Evolutionary conservation across 2,329 filamentous ascomycete genomes (phyloP).

Genomic region (Alternaria triticimaculans): DNA sequence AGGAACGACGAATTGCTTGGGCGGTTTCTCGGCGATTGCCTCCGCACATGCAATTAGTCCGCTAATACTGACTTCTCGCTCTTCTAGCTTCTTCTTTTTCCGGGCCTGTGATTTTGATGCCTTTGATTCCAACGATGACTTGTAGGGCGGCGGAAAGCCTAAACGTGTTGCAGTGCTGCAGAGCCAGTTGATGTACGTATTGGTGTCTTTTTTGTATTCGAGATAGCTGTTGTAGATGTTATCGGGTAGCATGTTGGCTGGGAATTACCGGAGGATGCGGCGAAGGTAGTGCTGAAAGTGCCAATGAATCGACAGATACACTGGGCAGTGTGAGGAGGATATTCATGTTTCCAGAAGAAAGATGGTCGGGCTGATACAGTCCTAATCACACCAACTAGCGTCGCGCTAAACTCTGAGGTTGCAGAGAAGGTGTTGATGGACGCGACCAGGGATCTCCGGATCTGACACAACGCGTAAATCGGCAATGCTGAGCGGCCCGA

Average conservation of each 20-base stretch:
- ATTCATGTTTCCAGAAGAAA: too few relatives aligned
- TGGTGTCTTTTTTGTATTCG: not conserved
- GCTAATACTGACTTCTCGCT: not conserved
- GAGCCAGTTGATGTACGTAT: not conserved
- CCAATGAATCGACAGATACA: too few relatives aligned
- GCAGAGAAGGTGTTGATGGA: not conserved
- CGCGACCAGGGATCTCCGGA: not conserved
- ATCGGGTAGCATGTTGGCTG: not conserved
- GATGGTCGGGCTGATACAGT: not conserved
- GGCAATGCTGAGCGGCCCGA: not conserved
- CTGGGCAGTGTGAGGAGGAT: too few relatives aligned
- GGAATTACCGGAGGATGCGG: too few relatives aligned
- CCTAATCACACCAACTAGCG: not conserved
- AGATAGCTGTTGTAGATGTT: not conserved
- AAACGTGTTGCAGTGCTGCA: not conserved
- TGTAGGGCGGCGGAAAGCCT: not conserved
- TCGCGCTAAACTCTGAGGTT: not conserved
- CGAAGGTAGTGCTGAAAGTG: too few relatives aligned
- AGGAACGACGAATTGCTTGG: not conserved
- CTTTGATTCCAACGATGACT: not conserved
- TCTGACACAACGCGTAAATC: not conserved
- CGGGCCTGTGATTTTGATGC: not conserved
- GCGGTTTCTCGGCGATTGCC: not conserved
- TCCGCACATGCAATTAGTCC: not conserved
- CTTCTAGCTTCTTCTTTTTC: not conserved